These are phyloP conservation scores for Mortierella claussenii DNA, from an alignment of 192 early-diverging fungal species.

Conservation along the genomic window DNA sequence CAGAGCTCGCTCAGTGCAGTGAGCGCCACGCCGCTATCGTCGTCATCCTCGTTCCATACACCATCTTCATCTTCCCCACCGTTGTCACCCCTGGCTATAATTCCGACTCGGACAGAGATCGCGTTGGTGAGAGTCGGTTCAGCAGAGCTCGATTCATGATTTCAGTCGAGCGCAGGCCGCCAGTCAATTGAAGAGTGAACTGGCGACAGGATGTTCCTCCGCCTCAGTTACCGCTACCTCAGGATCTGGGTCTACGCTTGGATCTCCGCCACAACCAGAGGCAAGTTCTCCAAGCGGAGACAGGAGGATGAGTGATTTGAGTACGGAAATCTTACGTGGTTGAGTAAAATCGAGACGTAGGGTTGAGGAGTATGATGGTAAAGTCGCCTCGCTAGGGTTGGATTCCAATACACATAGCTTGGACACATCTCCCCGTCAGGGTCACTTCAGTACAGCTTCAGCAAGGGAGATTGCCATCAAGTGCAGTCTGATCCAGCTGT, in stretches of 20 bases:
- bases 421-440: no score
- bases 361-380: not conserved
- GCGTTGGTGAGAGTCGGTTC: slow-evolving; percentile 13
- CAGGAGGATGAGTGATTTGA: not conserved
- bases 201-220: not conserved
- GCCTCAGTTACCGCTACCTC: not conserved
- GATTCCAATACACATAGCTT: no score
- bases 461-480: not conserved
- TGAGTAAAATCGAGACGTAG: no score
- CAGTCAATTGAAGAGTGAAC: slow-evolving; percentile 2
- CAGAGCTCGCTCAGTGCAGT: no score
- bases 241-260: not conserved
- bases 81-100: slow-evolving; percentile 3
- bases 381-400: not conserved
- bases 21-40: no score
- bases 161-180: not conserved
- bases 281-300: not conserved
- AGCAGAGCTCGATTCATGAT: not conserved
- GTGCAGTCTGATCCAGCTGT: not conserved
- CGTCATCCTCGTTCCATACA: not conserved
- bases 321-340: no score
- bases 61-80: not conserved
- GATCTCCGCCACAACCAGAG: not conserved
- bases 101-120: not conserved
- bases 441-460: not conserved